Conservation (phyloP, 208 protist species). For the Wallacemonas sp. region DNA sequence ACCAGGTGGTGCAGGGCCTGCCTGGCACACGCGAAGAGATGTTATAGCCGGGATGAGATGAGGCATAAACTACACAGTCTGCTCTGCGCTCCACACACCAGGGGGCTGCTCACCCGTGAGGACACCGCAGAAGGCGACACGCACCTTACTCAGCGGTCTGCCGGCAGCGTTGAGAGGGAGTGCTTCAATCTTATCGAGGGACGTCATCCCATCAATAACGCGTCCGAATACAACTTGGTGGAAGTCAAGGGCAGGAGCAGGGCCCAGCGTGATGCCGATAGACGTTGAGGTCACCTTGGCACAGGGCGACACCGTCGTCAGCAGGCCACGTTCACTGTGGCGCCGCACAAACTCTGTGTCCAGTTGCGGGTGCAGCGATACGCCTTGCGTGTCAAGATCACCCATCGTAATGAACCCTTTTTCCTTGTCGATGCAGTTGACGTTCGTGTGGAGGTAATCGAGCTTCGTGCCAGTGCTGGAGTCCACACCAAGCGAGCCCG, state of each 20-base stretch:
- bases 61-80: neutral
- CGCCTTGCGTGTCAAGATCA: slow-evolving; percentile 31
- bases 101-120: slow-evolving; percentile 66
- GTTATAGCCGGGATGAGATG: neutral
- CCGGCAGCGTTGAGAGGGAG: slow-evolving; percentile 66
- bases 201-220: slow-evolving; percentile 74
- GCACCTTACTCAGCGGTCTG: slow-evolving; percentile 42
- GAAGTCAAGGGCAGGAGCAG: slow-evolving; percentile 77
- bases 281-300: slow-evolving; percentile 67
- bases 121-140: slow-evolving; percentile 76
- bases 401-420: slow-evolving; percentile 60
- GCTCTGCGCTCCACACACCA: slow-evolving; percentile 28
- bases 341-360: slow-evolving; percentile 92
- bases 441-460: slow-evolving; percentile 74
- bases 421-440: slow-evolving; percentile 59
- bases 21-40: too few relatives aligned
- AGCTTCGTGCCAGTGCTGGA: slow-evolving; percentile 48
- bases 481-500: slow-evolving; percentile 67
- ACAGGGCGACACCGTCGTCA: slow-evolving; percentile 87
- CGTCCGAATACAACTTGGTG: slow-evolving; percentile 96
- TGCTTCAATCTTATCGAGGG: slow-evolving; percentile 75
- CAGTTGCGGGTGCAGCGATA: slow-evolving; percentile 26
- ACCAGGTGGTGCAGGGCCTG: too few relatives aligned
- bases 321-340: slow-evolving; percentile 79
- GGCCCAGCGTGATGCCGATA: slow-evolving; percentile 76